These are phyloP conservation scores for Ophiostoma australiae DNA, from an alignment of 2,329 filamentous ascomycete species.

Conservation along the genomic window DNA sequence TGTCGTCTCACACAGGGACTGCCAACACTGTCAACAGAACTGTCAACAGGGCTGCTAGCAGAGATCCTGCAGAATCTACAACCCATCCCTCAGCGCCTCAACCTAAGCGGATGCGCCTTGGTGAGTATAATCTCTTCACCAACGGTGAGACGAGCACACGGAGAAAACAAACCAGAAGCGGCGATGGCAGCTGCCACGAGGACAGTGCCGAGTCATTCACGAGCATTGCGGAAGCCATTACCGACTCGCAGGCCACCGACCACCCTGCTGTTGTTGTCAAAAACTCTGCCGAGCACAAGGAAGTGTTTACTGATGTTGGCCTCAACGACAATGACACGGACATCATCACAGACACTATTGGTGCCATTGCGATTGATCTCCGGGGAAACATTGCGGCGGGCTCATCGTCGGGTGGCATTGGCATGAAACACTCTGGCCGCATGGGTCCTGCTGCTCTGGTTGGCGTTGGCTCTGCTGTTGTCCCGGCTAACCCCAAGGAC, in stretches of 20 bases:
- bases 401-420: constrained; percentile 94
- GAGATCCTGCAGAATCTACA: background rate
- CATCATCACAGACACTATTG: constrained; percentile 84
- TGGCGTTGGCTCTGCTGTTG: constrained; percentile 81
- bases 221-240: background rate
- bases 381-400: constrained; percentile 85
- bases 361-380: constrained; percentile 86
- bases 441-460: constrained; percentile 90
- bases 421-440: constrained; percentile 93
- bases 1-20: background rate
- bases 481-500: constrained; percentile 71
- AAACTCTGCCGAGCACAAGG: background rate
- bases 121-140: constrained; percentile 5
- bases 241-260: background rate
- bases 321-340: constrained; percentile 35
- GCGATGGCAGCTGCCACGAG: constrained; percentile 23
- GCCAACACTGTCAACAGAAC: background rate
- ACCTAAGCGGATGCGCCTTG: constrained; percentile 21
- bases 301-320: background rate
- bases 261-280: background rate
- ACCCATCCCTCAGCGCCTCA: constrained; percentile 11
- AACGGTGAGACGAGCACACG: background rate
- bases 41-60: background rate
- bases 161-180: constrained; percentile 17
- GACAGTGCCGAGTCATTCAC: background rate